phyloP scores from a whole-genome alignment of 768 basidiomycete genomes.

The Hygrophorus russula region DNA sequence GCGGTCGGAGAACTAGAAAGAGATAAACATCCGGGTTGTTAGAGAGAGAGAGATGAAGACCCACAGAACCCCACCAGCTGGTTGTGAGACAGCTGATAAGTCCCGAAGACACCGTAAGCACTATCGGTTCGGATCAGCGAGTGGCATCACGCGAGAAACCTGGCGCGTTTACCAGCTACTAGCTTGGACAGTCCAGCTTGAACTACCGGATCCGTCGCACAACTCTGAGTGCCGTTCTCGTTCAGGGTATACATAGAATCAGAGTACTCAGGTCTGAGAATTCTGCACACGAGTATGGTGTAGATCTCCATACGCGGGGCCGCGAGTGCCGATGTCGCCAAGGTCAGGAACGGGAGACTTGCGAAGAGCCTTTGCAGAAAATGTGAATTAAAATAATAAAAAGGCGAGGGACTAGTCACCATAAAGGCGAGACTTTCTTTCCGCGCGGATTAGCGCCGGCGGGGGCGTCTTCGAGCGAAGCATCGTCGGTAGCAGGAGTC shows the following conservation, averaged over 20 bases:
- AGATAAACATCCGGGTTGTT: no score
- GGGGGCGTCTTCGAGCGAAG: no score
- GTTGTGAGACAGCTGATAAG: constrained; percentile 1
- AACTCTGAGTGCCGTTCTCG: neutral
- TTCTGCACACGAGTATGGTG: constrained; percentile 3
- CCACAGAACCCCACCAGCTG: no score
- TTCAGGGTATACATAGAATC: neutral
- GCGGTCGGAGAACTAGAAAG: no score
- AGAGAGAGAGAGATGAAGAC: no score
- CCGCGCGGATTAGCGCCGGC: neutral
- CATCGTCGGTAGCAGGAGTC: no score
- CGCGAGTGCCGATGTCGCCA: neutral
- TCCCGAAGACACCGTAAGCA: constrained; percentile 1
- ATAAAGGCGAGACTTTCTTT: constrained; percentile 2
- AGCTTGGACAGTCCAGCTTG: constrained; percentile 1
- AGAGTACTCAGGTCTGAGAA: constrained; percentile 1
- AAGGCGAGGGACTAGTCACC: no score
- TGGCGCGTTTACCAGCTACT: neutral
- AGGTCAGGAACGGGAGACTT: constrained; percentile 3
- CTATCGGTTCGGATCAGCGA: neutral
- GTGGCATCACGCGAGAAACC: no score
- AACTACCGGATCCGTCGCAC: no score
- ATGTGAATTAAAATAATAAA: no score
- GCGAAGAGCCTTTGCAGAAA: constrained; percentile 1
- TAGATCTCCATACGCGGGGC: constrained; percentile 3